Percentiles rank a stretch among this genome's conserved stretches.
Conservation (phyloP, 2,329 filamentous ascomycete species). For the Capronia coronata region DNA sequence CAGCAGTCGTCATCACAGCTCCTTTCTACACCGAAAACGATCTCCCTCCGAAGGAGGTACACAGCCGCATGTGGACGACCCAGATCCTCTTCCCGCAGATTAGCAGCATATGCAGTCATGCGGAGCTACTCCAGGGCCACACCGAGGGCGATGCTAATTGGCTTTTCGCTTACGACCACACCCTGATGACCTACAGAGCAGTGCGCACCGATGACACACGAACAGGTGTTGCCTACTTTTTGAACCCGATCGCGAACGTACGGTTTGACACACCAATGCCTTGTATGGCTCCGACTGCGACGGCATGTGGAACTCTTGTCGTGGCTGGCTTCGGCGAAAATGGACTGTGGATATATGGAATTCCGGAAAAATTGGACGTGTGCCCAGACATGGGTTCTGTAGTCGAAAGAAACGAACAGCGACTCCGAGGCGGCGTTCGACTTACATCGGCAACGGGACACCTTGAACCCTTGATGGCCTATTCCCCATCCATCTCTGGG, state of each 20-base stretch:
- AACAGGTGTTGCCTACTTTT: slow-evolving; percentile 73
- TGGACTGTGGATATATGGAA: slow-evolving; percentile 71
- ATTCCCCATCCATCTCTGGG: slow-evolving; percentile 28
- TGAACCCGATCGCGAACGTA: slow-evolving; percentile 51
- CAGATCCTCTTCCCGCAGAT: slow-evolving; percentile 78
- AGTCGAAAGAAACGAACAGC: slow-evolving; percentile 26
- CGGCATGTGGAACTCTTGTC: slow-evolving; percentile 63
- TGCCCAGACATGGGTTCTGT: slow-evolving; percentile 31
- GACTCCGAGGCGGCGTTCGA: slow-evolving; percentile 15
- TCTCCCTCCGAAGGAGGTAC: slow-evolving; percentile 48
- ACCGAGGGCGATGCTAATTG: slow-evolving; percentile 59
- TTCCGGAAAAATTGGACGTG: slow-evolving; percentile 66
- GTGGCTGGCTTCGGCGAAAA: slow-evolving; percentile 66
- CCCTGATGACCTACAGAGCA: slow-evolving; percentile 70
- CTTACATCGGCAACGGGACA: slow-evolving; percentile 27
- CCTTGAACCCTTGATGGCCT: slow-evolving; percentile 28
- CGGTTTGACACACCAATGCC: slow-evolving; percentile 57
- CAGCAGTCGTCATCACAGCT: slow-evolving; percentile 69
- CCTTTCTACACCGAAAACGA: slow-evolving; percentile 63
- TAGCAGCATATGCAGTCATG: slow-evolving; percentile 72
- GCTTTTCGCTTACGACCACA: slow-evolving; percentile 71
- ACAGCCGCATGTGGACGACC: slow-evolving; percentile 75
- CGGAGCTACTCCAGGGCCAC: slow-evolving; percentile 54
- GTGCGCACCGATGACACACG: slow-evolving; percentile 68
- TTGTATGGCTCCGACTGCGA: slow-evolving; percentile 62